Percentiles rank a stretch among this genome's conserved stretches.
Conservation (phyloP, 176 grass and related monocot genomes). For the Carex littledalei region DNA sequence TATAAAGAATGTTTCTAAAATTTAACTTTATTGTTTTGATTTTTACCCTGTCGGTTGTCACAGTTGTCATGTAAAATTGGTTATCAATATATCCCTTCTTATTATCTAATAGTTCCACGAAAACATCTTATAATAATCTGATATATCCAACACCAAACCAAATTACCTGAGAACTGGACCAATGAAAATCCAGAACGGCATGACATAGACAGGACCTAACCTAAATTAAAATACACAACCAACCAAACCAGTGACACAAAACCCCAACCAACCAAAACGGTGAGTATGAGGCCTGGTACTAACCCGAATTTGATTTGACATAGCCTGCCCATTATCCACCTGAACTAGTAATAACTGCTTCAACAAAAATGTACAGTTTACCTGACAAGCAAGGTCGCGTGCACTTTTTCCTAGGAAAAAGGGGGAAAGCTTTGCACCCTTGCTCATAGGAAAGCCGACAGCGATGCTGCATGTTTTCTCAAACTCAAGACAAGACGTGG, state of each 20-base stretch:
- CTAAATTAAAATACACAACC: background rate
- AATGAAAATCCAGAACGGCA: background rate
- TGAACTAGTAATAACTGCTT: background rate
- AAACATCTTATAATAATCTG: background rate
- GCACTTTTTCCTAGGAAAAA: conserved; percentile 70
- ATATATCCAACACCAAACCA: background rate
- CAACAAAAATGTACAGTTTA: conserved; percentile 18
- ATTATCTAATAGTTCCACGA: no score
- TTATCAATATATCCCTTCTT: background rate
- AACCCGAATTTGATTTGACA: background rate
- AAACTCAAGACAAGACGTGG: conserved; percentile 3
- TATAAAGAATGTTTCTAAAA: background rate
- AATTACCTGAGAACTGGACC: background rate
- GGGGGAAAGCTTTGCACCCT: conserved; percentile 39
- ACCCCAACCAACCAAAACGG: background rate
- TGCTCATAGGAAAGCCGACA: conserved; percentile 77
- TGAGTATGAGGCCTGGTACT: background rate
- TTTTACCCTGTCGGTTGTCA: background rate
- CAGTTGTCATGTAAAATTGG: background rate
- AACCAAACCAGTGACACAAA: background rate
- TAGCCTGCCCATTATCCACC: background rate
- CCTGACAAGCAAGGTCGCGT: conserved; percentile 86
- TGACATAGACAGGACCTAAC: background rate
- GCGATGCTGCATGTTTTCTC: background rate
- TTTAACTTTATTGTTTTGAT: background rate